Evolutionary conservation across 108 stramenopile species (phyloP).

Genomic region (Pelagomonas calceolata): DNA sequence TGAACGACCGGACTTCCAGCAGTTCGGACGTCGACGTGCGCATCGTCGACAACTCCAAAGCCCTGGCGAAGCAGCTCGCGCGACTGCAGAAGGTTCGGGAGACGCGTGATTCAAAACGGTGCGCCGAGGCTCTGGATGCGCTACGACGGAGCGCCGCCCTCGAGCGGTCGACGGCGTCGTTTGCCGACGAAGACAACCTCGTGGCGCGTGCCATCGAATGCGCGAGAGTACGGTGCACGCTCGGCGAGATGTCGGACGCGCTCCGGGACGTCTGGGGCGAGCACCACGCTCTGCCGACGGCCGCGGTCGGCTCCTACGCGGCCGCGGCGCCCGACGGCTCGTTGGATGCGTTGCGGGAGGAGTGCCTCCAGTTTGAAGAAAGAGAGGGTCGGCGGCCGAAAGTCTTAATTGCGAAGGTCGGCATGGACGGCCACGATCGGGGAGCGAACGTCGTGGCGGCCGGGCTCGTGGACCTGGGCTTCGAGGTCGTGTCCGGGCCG

Average conservation of each 20-base stretch:
- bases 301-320: constrained; percentile 90
- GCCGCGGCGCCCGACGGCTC: constrained; percentile 20
- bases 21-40: constrained; percentile 54
- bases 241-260: constrained; percentile 90
- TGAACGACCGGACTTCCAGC: constrained; percentile 81
- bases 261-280: constrained; percentile 90
- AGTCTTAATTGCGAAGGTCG: constrained; percentile 96
- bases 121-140: constrained; percentile 50
- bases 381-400: constrained; percentile 85
- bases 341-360: constrained; percentile 5
- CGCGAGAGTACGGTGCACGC: constrained; percentile 71
- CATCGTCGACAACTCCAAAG: constrained; percentile 75
- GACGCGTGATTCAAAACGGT: constrained; percentile 47
- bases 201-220: constrained; percentile 81
- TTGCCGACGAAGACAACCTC: constrained; percentile 73
- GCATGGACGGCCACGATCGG: constrained; percentile 97
- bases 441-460: constrained; percentile 95
- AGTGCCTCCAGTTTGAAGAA: constrained; percentile 71
- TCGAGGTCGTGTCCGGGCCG: constrained; percentile 96
- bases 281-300: constrained; percentile 66
- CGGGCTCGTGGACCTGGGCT: constrained; percentile 90
- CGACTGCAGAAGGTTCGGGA: constrained; percentile 57
- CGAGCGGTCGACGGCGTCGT: constrained; percentile 50
- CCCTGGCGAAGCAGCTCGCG: constrained; percentile 65
- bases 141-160: constrained; percentile 61